A percentile compares a stretch with the other conserved stretches of the same genome.
Evolutionary conservation across 2,329 filamentous ascomycete species (phyloP).

Genomic region (Phaeophleospora eucalypticola): DNA sequence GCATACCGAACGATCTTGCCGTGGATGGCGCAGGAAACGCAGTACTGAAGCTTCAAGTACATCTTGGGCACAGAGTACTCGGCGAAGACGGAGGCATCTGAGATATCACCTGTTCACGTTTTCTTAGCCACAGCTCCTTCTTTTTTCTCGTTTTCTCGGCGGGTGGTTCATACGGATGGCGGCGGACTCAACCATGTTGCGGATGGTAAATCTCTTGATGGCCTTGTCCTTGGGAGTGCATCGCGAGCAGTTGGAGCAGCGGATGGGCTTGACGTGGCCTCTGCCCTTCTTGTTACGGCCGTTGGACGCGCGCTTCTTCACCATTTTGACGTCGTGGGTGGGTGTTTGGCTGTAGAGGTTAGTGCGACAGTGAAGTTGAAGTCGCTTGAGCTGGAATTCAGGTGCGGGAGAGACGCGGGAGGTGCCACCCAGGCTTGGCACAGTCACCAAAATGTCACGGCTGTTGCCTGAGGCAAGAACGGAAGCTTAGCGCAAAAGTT

Average conservation of each 20-base stretch:
- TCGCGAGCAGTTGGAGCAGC: conserved; percentile 78
- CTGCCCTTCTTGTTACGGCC: conserved; percentile 99
- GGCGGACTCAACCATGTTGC: conserved; percentile 99
- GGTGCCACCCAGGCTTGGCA: neutral
- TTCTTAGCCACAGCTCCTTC: neutral
- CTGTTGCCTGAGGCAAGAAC: neutral
- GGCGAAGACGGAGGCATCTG: conserved; percentile 96
- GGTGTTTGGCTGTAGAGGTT: conserved; percentile 19
- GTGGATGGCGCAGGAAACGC: conserved; percentile 99
- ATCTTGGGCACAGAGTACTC: conserved; percentile 99
- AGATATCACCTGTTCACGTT: conserved; percentile 86
- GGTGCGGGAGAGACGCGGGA: neutral
- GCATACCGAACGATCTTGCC: conserved; percentile 99
- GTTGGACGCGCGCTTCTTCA: conserved; percentile 74
- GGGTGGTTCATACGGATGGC: conserved; percentile 81
- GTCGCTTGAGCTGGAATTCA: neutral
- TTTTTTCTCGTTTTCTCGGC: neutral
- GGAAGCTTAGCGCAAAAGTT: neutral
- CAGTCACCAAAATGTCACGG: neutral
- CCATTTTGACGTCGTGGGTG: conserved; percentile 58
- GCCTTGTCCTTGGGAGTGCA: conserved; percentile 98
- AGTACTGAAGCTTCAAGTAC: conserved; percentile 99
- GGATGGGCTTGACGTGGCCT: conserved; percentile 98
- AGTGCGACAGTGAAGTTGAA: conserved; percentile 7
- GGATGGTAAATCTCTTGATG: conserved; percentile 99